Conservation (phyloP, 2,329 filamentous ascomycete genomes). For the Coniosporium tulheliwenetii region DNA sequence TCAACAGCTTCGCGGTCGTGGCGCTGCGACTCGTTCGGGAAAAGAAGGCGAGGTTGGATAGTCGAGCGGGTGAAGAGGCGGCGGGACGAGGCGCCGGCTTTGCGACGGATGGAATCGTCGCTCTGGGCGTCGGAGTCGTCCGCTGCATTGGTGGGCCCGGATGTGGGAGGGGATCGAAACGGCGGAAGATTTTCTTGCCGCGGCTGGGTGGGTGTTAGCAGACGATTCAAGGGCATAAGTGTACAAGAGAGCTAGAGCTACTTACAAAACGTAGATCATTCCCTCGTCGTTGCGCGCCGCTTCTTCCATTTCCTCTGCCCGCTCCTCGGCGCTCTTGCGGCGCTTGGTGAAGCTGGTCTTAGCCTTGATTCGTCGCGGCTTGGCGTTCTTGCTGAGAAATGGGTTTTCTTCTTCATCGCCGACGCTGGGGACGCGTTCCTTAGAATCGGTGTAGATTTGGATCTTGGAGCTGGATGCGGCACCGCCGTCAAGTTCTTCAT, state of each 20-base stretch:
- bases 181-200: conserved; percentile 64
- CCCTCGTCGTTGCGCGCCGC: conserved; percentile 53
- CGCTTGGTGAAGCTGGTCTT: conserved; percentile 19
- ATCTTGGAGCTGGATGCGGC: conserved; percentile 34
- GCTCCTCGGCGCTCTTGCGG: conserved; percentile 26
- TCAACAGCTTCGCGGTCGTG: conserved; percentile 27
- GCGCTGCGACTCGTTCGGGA: conserved; percentile 37
- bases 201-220: conserved; percentile 37
- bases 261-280: conserved; percentile 64
- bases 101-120: conserved; percentile 16
- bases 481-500: conserved; percentile 17
- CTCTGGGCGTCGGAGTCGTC: conserved; percentile 17
- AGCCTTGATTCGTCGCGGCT: conserved; percentile 16
- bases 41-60: conserved; percentile 58
- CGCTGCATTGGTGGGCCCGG: conserved; percentile 1
- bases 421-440: conserved; percentile 55
- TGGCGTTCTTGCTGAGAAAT: conserved; percentile 41
- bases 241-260: conserved; percentile 19
- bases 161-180: conserved; percentile 32
- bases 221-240: conserved; percentile 6
- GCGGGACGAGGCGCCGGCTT: conserved; percentile 20
- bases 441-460: conserved; percentile 62
- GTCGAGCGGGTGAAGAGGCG: conserved; percentile 49
- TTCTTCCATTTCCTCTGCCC: conserved; percentile 40
- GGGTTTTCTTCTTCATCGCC: conserved; percentile 56